Evolutionary conservation across 305 asterid genomes (phyloP), one percentile per base, ranked within the genome.

Genomic region (Fraxinus velutina): DNA sequence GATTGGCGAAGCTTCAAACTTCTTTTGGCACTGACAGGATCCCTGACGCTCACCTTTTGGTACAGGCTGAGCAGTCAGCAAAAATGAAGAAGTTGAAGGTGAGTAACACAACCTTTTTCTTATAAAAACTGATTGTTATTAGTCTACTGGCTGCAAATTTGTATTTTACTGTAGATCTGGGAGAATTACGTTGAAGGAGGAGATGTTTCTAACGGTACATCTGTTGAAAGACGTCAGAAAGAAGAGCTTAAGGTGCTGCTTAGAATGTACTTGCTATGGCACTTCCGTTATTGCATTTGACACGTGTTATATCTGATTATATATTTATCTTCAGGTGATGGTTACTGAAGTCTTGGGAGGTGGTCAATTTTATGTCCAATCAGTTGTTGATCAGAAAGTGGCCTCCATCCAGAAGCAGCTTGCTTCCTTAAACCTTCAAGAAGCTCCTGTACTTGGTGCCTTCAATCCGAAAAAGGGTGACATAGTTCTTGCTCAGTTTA

Each of bases 301-400:
- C 68, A 57, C 44, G 6, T 13, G 50, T 30, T 3, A 74, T 66
- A 29, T 39, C 79, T 75, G 34, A 30, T 72, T 22, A 42, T 22
- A 0, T 84, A 10, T 50, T 71, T 8, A 73, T 84, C 79, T 76
- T 76, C 89, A 96, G 99, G 98, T 88, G 39, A 85, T 83, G 73
- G 98, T 94, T 74, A 96, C 99, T 0, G 99, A 96, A 87, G 93
- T 96, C 78, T 47, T 96, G 89, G 98, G 90, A 78, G 97, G 98
- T 5, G 99, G 99, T 52, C 92, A 89, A 89, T 96, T 96, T 86
- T 96, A 96, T 78, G 89, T 91, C 55, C 99, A 96, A 86, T 86
- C 93, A 0, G 94, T 91, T 72, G 85, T 92, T 36, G 99, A 96
- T 81, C 96, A 93, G 91, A 96, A 93, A 85, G 94, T 92, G 75